Conservation (phyloP, 192 early-diverging fungal species). For the Coemansia sp. region DNA sequence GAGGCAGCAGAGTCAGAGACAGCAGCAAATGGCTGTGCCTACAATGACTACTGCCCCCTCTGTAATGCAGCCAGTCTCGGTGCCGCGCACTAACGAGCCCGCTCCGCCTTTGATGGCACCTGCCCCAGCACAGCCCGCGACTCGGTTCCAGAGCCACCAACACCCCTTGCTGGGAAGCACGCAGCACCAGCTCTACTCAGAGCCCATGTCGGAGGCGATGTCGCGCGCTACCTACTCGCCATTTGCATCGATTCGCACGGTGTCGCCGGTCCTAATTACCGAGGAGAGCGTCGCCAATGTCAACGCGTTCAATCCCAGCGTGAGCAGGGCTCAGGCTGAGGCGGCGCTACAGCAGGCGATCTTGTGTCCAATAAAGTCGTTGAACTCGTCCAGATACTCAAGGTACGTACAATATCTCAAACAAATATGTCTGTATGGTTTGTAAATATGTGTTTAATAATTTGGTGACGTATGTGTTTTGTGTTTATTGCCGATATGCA, state of each 20-base stretch:
- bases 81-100: slow-evolving; percentile 1
- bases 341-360: slow-evolving; percentile 45
- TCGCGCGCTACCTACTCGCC: slow-evolving; percentile 32
- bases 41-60: neutral
- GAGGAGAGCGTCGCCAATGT: neutral
- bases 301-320: neutral
- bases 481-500: slow-evolving; percentile 10
- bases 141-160: neutral
- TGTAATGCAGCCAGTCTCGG: neutral
- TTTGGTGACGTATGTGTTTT: neutral
- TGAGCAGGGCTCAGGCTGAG: slow-evolving; percentile 29
- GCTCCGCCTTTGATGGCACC: neutral
- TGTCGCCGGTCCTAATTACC: slow-evolving; percentile 30
- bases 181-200: neutral
- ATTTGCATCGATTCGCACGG: slow-evolving; percentile 44
- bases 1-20: slow-evolving; percentile 7
- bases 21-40: slow-evolving; percentile 2
- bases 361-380: slow-evolving; percentile 24
- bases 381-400: slow-evolving; percentile 1
- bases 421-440: neutral
- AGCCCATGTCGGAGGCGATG: slow-evolving; percentile 3
- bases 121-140: neutral
- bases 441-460: slow-evolving; percentile 3
- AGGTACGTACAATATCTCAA: slow-evolving; percentile 11
- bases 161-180: slow-evolving; percentile 38